A percentile compares a stretch with the other conserved stretches of the same genome.
These are phyloP conservation scores for Fusarium odoratissimum DNA, from an alignment of 2,329 filamentous ascomycete species.

Conservation along the genomic window DNA sequence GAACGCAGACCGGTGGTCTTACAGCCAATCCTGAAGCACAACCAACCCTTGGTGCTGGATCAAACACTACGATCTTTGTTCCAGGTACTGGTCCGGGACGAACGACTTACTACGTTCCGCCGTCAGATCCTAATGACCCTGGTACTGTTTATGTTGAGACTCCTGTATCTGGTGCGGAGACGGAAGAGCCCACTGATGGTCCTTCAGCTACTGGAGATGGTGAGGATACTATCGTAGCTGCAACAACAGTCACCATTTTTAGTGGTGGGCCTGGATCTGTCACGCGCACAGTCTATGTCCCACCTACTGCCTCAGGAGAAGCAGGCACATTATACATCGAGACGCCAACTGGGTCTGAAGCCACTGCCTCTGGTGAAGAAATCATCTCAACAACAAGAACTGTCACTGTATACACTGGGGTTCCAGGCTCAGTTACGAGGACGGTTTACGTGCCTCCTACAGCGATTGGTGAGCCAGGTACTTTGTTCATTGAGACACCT, in stretches of 20 bases:
- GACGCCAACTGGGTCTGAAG: not conserved
- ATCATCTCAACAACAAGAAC: not conserved
- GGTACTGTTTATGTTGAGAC: conserved; percentile 9
- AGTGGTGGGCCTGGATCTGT: not conserved
- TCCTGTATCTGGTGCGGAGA: not conserved
- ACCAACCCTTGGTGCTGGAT: not conserved
- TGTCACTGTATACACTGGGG: not conserved
- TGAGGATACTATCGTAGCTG: not conserved
- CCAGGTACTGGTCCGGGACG: not conserved
- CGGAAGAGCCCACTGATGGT: not conserved
- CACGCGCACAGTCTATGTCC: not conserved
- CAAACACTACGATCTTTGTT: not conserved
- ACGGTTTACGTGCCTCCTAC: conserved; percentile 5
- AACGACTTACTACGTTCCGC: conserved; percentile 4
- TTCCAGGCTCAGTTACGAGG: not conserved
- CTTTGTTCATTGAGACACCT: not conserved
- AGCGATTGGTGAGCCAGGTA: not conserved
- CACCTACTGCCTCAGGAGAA: not conserved
- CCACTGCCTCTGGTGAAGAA: not conserved
- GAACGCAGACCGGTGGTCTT: not conserved
- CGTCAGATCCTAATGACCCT: not conserved
- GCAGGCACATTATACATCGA: not conserved
- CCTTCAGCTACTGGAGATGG: not conserved
- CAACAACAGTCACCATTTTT: not conserved
- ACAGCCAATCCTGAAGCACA: not conserved